phyloP scores from a whole-genome alignment of 305 asterid genomes.

The Plantago lanceolata region DNA sequence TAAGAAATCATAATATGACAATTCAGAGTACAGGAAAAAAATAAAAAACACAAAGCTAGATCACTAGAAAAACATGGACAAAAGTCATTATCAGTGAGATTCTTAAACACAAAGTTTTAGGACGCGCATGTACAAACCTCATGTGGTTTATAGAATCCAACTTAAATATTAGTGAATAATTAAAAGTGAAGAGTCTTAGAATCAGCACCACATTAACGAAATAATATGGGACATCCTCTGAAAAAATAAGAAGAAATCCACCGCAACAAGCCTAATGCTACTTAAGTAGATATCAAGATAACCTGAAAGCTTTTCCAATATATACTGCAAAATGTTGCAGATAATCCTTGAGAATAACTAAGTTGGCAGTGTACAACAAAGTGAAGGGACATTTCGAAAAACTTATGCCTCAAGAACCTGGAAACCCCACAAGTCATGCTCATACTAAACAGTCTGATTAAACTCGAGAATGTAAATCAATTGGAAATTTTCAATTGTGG shows the following conservation, averaged over 20 bases:
- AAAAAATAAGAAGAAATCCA: background rate
- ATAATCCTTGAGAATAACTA: conserved; percentile 1
- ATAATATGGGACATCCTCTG: conserved; percentile 1
- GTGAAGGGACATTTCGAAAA: background rate
- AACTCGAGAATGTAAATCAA: background rate
- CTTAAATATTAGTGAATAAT: background rate
- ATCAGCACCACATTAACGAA: conserved; percentile 11
- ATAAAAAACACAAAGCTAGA: background rate
- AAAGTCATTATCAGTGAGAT: background rate
- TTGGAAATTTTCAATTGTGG: background rate
- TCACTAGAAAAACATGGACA: background rate
- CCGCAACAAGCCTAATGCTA: no score
- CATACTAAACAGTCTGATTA: background rate
- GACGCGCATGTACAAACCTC: conserved; percentile 5
- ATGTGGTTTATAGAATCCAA: conserved; percentile 10
- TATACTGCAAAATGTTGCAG: background rate
- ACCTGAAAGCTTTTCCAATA: background rate
- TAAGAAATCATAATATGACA: conserved; percentile 23
- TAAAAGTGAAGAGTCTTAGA: no score
- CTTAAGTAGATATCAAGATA: background rate
- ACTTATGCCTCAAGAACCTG: background rate
- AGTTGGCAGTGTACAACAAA: background rate
- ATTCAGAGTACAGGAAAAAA: conserved; percentile 26
- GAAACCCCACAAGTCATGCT: background rate
- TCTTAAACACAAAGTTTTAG: conserved; percentile 9